A percentile compares a stretch with the other conserved stretches of the same genome.
Conservation (phyloP, 1,139 yeast genomes). For the Taphrina communis region DNA sequence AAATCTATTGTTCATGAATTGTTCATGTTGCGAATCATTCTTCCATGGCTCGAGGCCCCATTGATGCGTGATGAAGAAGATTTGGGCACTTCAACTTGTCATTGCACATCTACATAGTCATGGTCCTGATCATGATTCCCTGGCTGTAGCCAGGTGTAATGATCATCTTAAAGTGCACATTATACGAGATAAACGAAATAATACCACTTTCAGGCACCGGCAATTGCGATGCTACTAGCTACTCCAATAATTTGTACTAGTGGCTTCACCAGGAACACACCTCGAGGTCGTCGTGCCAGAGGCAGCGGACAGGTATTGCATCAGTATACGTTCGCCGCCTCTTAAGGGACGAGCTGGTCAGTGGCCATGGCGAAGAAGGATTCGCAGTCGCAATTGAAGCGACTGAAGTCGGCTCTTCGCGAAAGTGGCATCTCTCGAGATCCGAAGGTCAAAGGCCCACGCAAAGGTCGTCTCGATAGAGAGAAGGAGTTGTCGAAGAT, state of each 20-base stretch:
- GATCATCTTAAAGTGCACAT: not conserved
- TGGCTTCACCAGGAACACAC: too few relatives aligned
- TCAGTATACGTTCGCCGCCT: too few relatives aligned
- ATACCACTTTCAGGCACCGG: not conserved
- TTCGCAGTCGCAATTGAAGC: slow-evolving; percentile 36
- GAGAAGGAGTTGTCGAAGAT: slow-evolving; percentile 58
- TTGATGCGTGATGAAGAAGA: too few relatives aligned
- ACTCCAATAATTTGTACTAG: not conserved
- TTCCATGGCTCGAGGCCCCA: too few relatives aligned
- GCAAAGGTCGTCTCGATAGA: slow-evolving; percentile 28
- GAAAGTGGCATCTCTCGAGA: slow-evolving; percentile 31
- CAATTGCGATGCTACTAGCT: slow-evolving; percentile 3
- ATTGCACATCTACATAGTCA: too few relatives aligned
- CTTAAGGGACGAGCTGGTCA: too few relatives aligned
- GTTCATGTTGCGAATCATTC: too few relatives aligned
- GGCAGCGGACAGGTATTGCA: too few relatives aligned
- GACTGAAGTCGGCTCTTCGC: slow-evolving; percentile 38
- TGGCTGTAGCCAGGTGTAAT: not conserved
- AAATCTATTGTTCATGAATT: too few relatives aligned
- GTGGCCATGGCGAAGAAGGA: slow-evolving; percentile 24
- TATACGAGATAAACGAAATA: not conserved
- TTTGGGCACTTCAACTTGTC: too few relatives aligned
- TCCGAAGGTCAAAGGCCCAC: slow-evolving; percentile 28
- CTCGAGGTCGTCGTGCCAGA: too few relatives aligned
- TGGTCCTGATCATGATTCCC: too few relatives aligned